Conservation (phyloP, 352 stramenopile genomes). For the Globisporangium emineosum region DNA sequence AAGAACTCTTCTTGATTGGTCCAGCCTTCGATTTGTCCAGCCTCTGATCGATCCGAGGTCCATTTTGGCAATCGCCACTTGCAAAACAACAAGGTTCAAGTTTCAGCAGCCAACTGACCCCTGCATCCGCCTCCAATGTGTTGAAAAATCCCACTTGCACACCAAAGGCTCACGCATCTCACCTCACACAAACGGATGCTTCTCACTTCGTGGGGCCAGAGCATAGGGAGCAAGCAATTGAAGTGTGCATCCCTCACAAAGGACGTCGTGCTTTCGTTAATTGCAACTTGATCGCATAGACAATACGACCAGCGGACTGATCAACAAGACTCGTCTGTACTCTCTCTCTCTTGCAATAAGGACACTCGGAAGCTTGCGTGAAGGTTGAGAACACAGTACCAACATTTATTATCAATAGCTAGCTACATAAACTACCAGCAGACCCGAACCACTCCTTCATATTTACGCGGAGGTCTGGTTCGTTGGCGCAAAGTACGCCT, state of each 20-base stretch:
- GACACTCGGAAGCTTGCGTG: no score
- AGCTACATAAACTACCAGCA: neutral
- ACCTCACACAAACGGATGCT: neutral
- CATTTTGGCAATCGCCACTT: neutral
- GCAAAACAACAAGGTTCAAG: no score
- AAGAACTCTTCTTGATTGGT: no score
- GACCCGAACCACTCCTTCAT: neutral
- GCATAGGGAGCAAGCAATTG: neutral
- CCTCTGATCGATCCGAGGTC: no score
- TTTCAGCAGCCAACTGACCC: no score
- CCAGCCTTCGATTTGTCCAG: neutral
- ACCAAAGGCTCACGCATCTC: no score
- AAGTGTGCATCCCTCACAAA: neutral
- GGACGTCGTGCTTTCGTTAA: neutral
- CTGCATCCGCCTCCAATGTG: no score
- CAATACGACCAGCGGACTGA: neutral
- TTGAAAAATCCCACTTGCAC: no score
- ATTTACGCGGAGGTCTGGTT: neutral
- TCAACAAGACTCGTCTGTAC: no score
- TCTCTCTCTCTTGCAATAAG: no score
- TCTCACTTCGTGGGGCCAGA: neutral
- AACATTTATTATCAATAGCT: neutral
- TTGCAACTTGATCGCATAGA: neutral
- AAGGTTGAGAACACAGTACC: neutral
- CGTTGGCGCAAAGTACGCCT: neutral